Percentiles rank a stretch among this genome's conserved stretches.
These are phyloP conservation scores for Cystobasidiaceae sp. DNA, from an alignment of 1,284 basidiomycete species.

Conservation along the genomic window DNA sequence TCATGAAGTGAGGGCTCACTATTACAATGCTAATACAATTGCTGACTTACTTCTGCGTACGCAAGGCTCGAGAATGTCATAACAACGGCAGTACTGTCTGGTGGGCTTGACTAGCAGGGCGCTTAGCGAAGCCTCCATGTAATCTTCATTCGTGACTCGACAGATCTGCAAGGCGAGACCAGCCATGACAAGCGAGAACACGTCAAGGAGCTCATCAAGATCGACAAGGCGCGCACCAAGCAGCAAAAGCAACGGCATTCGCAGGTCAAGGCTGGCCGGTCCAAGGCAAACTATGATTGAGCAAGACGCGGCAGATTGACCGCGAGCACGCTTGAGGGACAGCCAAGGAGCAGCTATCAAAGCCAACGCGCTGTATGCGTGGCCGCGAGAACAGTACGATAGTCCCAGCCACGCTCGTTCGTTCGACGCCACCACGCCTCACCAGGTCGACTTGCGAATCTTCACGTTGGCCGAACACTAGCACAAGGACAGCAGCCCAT, in stretches of 20 bases:
- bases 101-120: not conserved
- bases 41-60: not conserved
- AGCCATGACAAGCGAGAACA: conserved; percentile 16
- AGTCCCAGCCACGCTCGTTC: too few relatives aligned
- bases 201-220: conserved; percentile 6
- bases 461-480: not conserved
- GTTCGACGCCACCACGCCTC: too few relatives aligned
- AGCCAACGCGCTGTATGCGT: too few relatives aligned
- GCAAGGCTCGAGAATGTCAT: conserved; percentile 11
- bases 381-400: too few relatives aligned
- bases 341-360: too few relatives aligned
- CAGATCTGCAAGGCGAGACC: conserved; percentile 26
- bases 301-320: too few relatives aligned
- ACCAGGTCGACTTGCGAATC: not conserved
- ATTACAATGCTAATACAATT: not conserved
- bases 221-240: conserved; percentile 10
- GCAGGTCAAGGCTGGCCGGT: conserved; percentile 6
- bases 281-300: not conserved
- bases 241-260: conserved; percentile 13
- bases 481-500: not conserved
- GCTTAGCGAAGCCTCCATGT: not conserved
- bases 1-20: conserved; percentile 4
- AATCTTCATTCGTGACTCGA: not conserved
- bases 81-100: not conserved
- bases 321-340: too few relatives aligned